Percentiles rank a stretch among this genome's conserved stretches.
Conservation (phyloP, 202 grass and related monocot genomes). For the Thinopyrum obtusiflorum region DNA sequence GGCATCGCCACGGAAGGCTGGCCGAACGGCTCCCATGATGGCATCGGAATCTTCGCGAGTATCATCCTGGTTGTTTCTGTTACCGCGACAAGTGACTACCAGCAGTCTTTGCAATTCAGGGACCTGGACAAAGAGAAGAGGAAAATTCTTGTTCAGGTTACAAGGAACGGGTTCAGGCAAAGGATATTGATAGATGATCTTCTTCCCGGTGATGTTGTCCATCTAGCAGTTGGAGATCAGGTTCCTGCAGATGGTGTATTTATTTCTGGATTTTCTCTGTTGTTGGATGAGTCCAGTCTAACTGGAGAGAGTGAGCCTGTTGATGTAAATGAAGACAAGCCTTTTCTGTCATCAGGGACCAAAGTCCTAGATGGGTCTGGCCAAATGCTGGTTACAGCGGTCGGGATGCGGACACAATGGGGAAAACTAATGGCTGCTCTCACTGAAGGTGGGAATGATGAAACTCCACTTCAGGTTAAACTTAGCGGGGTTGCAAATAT, state of each 20-base stretch:
- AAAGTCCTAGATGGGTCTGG: slow-evolving; percentile 86
- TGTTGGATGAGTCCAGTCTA: slow-evolving; percentile 82
- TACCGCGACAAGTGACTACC: slow-evolving; percentile 78
- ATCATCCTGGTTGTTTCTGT: slow-evolving; percentile 91
- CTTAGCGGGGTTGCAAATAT: slow-evolving; percentile 84
- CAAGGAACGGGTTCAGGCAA: slow-evolving; percentile 67
- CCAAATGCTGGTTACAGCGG: slow-evolving; percentile 79
- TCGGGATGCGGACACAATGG: slow-evolving; percentile 90
- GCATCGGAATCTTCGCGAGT: slow-evolving; percentile 81
- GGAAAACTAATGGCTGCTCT: slow-evolving; percentile 86
- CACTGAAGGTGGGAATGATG: slow-evolving; percentile 77
- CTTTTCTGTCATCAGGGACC: slow-evolving; percentile 84
- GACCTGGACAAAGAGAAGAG: slow-evolving; percentile 94
- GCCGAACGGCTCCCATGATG: slow-evolving; percentile 78
- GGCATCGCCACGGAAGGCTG: slow-evolving; percentile 78
- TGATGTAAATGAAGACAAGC: slow-evolving; percentile 55
- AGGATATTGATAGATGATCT: slow-evolving; percentile 75
- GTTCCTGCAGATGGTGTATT: slow-evolving; percentile 86
- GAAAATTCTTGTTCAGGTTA: slow-evolving; percentile 81
- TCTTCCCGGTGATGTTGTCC: slow-evolving; percentile 82
- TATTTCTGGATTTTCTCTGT: slow-evolving; percentile 74
- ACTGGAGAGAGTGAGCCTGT: slow-evolving; percentile 91
- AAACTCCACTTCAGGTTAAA: slow-evolving; percentile 81
- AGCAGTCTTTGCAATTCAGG: slow-evolving; percentile 88
- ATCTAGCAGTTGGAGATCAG: slow-evolving; percentile 85